Base-by-base conservation (phyloP, 345 rosid genomes). In the Arabis alpina region DNA sequence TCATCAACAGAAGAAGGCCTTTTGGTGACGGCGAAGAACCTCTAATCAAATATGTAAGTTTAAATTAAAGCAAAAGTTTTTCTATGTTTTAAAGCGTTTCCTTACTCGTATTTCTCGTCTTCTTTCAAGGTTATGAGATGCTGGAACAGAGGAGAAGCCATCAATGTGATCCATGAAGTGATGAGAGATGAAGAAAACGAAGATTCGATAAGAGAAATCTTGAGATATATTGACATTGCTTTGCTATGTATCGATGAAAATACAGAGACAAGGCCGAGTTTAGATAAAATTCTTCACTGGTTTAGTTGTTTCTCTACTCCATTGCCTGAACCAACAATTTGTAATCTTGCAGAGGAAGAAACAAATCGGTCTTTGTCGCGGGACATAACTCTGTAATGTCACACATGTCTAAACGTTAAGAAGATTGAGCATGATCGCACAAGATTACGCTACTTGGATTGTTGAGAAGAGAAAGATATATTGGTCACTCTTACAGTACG, bases 171-270 rank as follows among this genome's bases (percentile, higher is more conserved):
- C 48, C 49, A 51, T 24, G 56, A 74, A 60, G 40, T 14, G 25
- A 27, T 66, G 55, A 74, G 41, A 43, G 58, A 14, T 9, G 70
- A 24, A 52, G 75, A 32, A 23, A 60, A 3, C 11, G 57, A 62
- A 48, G 66, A 56, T 2, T 66, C 48, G 2, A 66, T 50, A 23
- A 24, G 24, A 23, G 54, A 65, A 66, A 74, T 66, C 39, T 49
- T 66, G 67, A 74, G 72, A 66, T 66, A 57, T 15, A 58, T 73
- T 57, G 67, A 73, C 61, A 73, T 73, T 56, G 72, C 60, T 19
- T 15, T 65, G 30, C 42, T 73, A 25, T 73, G 77, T 58, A 1
- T 66, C 2, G 39, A 73, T 51, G 40, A 23, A 2, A 66, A 66
- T 41, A 37, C 48, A 14, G 72, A 73, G 72, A 50, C 16, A 24